Evolutionary conservation across 371 early-diverging fungal species (phyloP), one percentile per base, ranked within the genome.

Genomic region (Syncephalastrum racemosum): DNA sequence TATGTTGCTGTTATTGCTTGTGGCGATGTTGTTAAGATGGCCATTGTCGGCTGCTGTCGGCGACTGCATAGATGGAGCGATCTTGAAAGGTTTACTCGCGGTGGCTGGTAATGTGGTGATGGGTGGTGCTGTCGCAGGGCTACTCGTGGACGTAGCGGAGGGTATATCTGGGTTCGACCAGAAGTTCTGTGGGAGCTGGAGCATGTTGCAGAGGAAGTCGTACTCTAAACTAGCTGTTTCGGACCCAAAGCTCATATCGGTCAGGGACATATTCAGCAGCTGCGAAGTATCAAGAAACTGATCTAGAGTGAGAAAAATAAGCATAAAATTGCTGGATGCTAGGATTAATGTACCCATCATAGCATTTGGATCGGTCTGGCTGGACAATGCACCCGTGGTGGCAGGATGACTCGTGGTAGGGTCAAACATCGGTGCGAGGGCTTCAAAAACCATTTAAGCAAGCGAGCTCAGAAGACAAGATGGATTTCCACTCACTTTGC

Each of bases 221-320:
- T 77, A 77, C 60, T 77, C 77, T 8, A 77, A 54, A 1, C 77
- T 71, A 43, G 71, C 65, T 14, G 72, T 67, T 59, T 73, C 70
- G 46, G 77, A 73, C 4, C 71, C 73, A 63, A 77, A 77, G 18
- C 68, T 72, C 31, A 71, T 56, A 58, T 75, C 73, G 41, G 58
- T 60, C 27, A 77, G 43, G 8, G 73, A 62, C 19, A 77, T 67
- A 45, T 68, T 71, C 24, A 75, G 40, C 25, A 61, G 41, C 23
- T 61, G 62, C 22, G 39, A 53, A 19, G 62, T 41, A 16, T 61
- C 62, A 12, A 31, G 36, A 8, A 31, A 31, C 12, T 31, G 36
- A 10, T 31, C 36, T 31, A 31, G 5, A 25, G 25, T 25, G 53
- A 56, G 24, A 61, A 61, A 39, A 25, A 45, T 23, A 48, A 31